phyloP scores from a whole-genome alignment of 495 filamentous ascomycete genomes.

The Xanthoparmelia taractica region DNA sequence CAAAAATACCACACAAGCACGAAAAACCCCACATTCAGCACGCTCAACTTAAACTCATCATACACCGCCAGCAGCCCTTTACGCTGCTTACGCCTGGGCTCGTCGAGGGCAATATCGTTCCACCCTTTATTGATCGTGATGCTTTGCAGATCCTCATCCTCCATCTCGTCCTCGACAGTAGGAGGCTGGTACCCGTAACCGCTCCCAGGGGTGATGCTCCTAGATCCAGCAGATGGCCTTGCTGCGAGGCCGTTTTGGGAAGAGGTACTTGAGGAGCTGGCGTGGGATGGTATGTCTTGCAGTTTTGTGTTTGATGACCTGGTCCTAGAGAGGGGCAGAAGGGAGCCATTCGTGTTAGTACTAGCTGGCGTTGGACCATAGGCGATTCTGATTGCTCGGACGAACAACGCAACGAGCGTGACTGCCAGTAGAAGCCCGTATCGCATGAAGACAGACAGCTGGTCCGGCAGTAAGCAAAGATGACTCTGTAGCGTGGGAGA shows the following conservation, averaged over 20 bases:
- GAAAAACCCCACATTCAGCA: slow-evolving; percentile 37
- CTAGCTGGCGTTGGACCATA: not conserved
- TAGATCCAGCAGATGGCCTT: slow-evolving; percentile 25
- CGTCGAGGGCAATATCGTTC: slow-evolving; percentile 21
- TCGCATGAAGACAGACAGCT: slow-evolving; percentile 69
- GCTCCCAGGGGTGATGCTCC: slow-evolving; percentile 25
- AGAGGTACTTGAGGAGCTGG: slow-evolving; percentile 16
- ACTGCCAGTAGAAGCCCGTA: slow-evolving; percentile 59
- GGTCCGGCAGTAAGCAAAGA: slow-evolving; percentile 85
- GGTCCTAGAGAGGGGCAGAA: slow-evolving; percentile 4
- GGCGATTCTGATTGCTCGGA: slow-evolving; percentile 51
- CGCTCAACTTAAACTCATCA: slow-evolving; percentile 27
- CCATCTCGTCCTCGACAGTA: slow-evolving; percentile 11
- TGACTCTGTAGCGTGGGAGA: slow-evolving; percentile 69
- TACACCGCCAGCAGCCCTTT: slow-evolving; percentile 20
- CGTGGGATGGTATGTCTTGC: slow-evolving; percentile 18
- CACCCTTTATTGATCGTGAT: slow-evolving; percentile 7
- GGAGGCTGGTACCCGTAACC: slow-evolving; percentile 18
- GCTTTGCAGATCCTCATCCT: slow-evolving; percentile 2
- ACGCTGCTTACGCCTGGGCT: slow-evolving; percentile 19
- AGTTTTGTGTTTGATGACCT: slow-evolving; percentile 25
- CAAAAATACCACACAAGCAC: slow-evolving; percentile 46
- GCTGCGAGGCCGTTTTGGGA: slow-evolving; percentile 21
- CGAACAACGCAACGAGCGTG: slow-evolving; percentile 51
- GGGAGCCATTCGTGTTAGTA: slow-evolving; percentile 3